phyloP scores from a whole-genome alignment of 2,329 filamentous ascomycete species.

The Fusarium sp. region DNA sequence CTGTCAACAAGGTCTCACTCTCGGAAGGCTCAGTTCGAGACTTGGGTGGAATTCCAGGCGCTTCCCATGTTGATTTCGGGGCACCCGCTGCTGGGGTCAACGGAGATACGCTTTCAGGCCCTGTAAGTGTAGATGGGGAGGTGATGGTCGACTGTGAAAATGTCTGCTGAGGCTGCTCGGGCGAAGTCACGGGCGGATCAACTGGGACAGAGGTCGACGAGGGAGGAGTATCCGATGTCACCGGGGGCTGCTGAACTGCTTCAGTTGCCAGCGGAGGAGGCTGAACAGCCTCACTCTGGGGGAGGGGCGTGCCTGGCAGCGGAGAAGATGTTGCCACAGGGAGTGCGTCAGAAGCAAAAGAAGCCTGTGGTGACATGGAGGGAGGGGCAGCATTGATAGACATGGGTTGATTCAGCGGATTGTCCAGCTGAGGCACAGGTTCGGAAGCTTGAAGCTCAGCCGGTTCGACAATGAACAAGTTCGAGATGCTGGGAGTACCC shows the following conservation, averaged over 20 bases:
- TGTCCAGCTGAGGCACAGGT: slow-evolving; percentile 8
- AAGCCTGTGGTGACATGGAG: background rate
- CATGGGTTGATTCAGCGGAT: slow-evolving; percentile 12
- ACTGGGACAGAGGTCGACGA: background rate
- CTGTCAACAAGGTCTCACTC: slow-evolving; percentile 28
- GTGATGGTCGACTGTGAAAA: background rate
- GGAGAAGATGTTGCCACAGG: slow-evolving; percentile 5
- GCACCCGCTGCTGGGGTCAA: background rate
- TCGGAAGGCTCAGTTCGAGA: background rate
- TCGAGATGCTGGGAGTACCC: slow-evolving; percentile 48
- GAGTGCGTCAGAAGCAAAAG: slow-evolving; percentile 17
- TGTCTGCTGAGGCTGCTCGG: background rate
- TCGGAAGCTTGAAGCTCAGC: slow-evolving; percentile 22
- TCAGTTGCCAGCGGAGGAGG: background rate
- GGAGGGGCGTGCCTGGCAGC: background rate
- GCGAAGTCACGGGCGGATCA: background rate
- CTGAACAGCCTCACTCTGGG: background rate
- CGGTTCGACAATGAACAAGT: slow-evolving; percentile 48
- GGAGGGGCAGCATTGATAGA: background rate
- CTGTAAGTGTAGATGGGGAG: slow-evolving; percentile 7
- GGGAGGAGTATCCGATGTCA: background rate
- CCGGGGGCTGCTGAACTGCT: background rate
- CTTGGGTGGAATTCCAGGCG: background rate
- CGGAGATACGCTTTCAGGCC: background rate
- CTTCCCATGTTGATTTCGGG: background rate